phyloP scores from a whole-genome alignment of 2,329 filamentous ascomycete species.

The Trichoderma sp. region DNA sequence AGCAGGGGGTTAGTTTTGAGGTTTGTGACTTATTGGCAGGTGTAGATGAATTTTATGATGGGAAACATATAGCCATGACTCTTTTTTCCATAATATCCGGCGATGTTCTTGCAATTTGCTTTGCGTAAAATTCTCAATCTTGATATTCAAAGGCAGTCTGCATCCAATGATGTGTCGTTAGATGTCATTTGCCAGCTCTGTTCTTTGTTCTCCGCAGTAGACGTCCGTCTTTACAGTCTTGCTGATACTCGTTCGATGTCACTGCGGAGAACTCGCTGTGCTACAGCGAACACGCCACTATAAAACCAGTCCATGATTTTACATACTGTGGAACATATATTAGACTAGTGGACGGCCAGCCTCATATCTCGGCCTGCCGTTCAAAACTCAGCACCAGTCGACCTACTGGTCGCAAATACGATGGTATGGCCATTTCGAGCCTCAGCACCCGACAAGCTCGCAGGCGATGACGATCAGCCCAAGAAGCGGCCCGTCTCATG shows the following conservation, averaged over 20 bases:
- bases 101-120: not conserved
- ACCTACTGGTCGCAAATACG: constrained; percentile 35
- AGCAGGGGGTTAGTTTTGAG: not conserved
- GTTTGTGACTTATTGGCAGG: not conserved
- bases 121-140: not conserved
- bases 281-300: constrained; percentile 3
- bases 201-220: not conserved
- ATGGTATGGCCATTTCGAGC: constrained; percentile 47
- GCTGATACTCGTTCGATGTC: not conserved
- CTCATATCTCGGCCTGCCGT: not conserved
- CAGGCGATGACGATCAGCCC: constrained; percentile 27
- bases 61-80: constrained; percentile 5
- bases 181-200: not conserved
- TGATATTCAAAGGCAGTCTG: not conserved
- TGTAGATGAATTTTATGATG: constrained; percentile 17
- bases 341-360: not conserved
- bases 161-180: not conserved
- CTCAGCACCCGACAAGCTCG: constrained; percentile 30
- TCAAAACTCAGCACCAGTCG: constrained; percentile 18
- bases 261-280: not conserved
- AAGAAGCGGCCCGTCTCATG: constrained; percentile 39
- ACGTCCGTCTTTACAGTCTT: not conserved
- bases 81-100: not conserved
- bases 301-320: not conserved
- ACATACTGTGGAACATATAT: not conserved